Base-by-base conservation (phyloP, 768 basidiomycete genomes). In the Macrolepiota fuliginosa region DNA sequence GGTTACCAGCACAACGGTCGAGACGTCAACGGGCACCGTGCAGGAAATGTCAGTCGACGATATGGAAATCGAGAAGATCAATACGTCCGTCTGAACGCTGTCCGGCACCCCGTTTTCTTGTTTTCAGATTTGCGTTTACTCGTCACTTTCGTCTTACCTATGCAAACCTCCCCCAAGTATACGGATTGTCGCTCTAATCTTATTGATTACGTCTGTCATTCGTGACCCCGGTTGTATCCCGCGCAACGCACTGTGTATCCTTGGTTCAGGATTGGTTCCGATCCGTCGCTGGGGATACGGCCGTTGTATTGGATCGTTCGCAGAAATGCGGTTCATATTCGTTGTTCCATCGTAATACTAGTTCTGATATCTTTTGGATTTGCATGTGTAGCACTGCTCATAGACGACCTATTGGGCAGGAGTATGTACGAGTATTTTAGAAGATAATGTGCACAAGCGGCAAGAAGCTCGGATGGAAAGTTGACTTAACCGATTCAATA, bases 171-270 rank as follows among this genome's bases (percentile, higher is more conserved):
- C 36, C 13, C 29, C 29, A 32, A 32, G 29, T 39, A 37, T 54
- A 54, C 46, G 53, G 54, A 61, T 61, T 55, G 60, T 55, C 36
- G 53, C 60, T 54, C 53, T 49, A 39, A 61, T 35, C 46, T 37
- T 54, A 49, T 61, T 55, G 54, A 36, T 50, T 61, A 45, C 37
- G 59, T 52, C 42, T 47, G 51, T 27, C 51, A 47, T 54, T 54
- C 32, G 24, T 32, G 56, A 45, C 29, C 12, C 24, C 52, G 19
- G 59, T 37, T 35, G 27, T 37, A 46, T 39, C 49, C 53, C 25
- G 29, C 39, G 32, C 58, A 51, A 40, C 25, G 40, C 15, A 35
- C n/a, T 52, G 50, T 60, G 35, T 17, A 46, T 29, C 13, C 35
- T 37, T 39, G 27, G 40, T 19, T 29, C 29, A 6, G 45, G 42